Base-by-base conservation (phyloP, 345 rosid species). In the Gossypium australe region DNA sequence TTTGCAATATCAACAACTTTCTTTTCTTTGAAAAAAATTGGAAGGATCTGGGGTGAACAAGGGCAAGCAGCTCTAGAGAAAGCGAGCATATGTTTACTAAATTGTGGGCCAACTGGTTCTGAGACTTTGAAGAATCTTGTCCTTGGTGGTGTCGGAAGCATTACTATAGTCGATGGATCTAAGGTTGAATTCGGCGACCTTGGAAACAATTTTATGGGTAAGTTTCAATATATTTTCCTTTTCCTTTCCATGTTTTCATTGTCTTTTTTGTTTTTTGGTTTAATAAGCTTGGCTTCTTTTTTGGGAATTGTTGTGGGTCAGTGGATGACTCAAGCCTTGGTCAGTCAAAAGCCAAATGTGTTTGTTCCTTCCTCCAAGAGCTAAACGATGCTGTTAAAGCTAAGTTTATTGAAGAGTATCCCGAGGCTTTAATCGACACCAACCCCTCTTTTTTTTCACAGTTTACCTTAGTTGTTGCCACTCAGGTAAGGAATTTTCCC, bases 71-170 rank as follows among this genome's bases (percentile, higher is more conserved):
- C 94, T 45, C 83, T 95, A 5, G 99, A 93, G 83, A 89, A 90
- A 63, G 91, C 98, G 57, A 91, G 97, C 67, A 88, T 93, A 75
- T 95, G 99, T 84, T 87, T 91, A 81, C 96, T 95, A 65, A 95
- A 93, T 73, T 95, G 99, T 80, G 98, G 99, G 52, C 99, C 99
- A 53, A 93, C 99, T 4, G 98, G 99, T 53, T 92, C 99, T 0
- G 99, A 95, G 84, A 92, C 98, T 3, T 77, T 95, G 80, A 95
- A 95, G 77, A 95, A 95, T 82, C 92, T 95, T 76, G 99, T 95
- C 58, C 99, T 95, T 58, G 98, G 97, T 68, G 98, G 99, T 52
- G 87, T 95, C 76, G 99, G 99, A 24, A 91, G 96, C 62, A 90
- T 95, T 78, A 91, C 98, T 9, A 80, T 95, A 38, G 89, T 95